These are phyloP conservation scores for Pyricularia grisea DNA, from an alignment of 2,329 filamentous ascomycete species.

Conservation along the genomic window DNA sequence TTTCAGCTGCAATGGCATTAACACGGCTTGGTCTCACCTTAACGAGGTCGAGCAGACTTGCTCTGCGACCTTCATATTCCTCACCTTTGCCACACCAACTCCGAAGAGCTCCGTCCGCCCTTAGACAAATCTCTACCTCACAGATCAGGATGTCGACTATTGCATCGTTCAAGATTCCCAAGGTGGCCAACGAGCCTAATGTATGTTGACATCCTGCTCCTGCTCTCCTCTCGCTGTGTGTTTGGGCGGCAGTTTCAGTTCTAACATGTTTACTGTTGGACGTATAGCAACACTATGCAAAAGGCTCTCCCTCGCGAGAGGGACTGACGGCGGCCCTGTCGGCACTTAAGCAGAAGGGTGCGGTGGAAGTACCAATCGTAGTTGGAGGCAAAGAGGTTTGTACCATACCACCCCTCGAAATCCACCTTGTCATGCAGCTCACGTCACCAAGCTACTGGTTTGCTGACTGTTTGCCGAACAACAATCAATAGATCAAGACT, in stretches of 20 bases:
- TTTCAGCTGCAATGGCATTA: conserved; percentile 9
- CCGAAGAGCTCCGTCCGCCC: neutral
- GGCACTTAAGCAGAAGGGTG: conserved; percentile 55
- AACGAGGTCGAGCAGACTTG: neutral
- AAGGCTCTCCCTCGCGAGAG: conserved; percentile 70
- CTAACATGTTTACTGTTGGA: neutral
- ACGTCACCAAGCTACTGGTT: neutral
- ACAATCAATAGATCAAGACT: conserved; percentile 48
- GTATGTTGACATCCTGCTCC: conserved; percentile 41
- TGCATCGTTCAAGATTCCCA: conserved; percentile 80
- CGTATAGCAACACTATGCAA: conserved; percentile 73
- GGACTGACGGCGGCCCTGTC: conserved; percentile 68
- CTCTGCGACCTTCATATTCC: neutral
- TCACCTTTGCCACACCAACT: neutral
- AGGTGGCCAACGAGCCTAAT: conserved; percentile 89
- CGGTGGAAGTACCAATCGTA: conserved; percentile 72
- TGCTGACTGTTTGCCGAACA: conserved; percentile 2
- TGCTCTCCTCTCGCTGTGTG: neutral
- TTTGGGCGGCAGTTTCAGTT: neutral
- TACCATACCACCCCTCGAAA: conserved; percentile 5
- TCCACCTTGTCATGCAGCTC: neutral
- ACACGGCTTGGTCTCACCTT: conserved; percentile 7
- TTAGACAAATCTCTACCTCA: neutral
- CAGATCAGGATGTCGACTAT: conserved; percentile 43
- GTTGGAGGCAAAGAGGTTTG: conserved; percentile 73